Conservation (phyloP, 371 early-diverging fungal species). For the Mucor circinelloides region DNA sequence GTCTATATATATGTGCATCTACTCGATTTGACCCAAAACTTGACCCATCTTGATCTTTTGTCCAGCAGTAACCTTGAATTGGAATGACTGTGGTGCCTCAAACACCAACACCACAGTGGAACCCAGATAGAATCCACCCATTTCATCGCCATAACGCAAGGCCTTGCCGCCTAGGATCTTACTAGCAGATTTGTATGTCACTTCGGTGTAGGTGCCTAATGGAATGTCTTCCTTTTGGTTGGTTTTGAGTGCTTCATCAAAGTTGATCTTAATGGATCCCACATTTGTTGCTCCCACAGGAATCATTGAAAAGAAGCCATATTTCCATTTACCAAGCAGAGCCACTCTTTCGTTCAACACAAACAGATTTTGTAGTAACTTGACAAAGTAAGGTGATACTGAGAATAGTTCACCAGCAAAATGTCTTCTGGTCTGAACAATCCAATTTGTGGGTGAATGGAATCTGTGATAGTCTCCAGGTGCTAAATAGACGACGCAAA, state of each 20-base stretch:
- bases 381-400: constrained; percentile 90
- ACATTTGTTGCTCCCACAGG: constrained; percentile 98
- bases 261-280: constrained; percentile 90
- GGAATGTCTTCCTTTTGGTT: constrained; percentile 64
- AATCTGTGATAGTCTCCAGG: constrained; percentile 99
- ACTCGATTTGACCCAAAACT: constrained; percentile 63
- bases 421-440: constrained; percentile 82
- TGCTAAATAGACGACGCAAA: constrained; percentile 91
- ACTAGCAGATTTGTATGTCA: constrained; percentile 68
- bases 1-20: too few relatives aligned
- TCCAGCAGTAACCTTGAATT: constrained; percentile 73
- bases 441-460: constrained; percentile 97
- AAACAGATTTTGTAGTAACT: constrained; percentile 83
- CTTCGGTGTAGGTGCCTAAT: constrained; percentile 80
- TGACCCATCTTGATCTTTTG: constrained; percentile 87
- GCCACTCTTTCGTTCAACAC: constrained; percentile 96
- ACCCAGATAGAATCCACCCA: constrained; percentile 95
- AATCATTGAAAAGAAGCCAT: constrained; percentile 95
- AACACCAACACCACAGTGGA: constrained; percentile 97
- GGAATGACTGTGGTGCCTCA: constrained; percentile 87
- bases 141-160: constrained; percentile 79
- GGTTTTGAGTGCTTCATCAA: constrained; percentile 82
- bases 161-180: constrained; percentile 69
- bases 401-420: constrained; percentile 94
- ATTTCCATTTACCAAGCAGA: constrained; percentile 87